Evolutionary conservation across 202 grass and related monocot genomes (phyloP), one percentile per base, ranked within the genome.

Genomic region (Elaeis oleifera): DNA sequence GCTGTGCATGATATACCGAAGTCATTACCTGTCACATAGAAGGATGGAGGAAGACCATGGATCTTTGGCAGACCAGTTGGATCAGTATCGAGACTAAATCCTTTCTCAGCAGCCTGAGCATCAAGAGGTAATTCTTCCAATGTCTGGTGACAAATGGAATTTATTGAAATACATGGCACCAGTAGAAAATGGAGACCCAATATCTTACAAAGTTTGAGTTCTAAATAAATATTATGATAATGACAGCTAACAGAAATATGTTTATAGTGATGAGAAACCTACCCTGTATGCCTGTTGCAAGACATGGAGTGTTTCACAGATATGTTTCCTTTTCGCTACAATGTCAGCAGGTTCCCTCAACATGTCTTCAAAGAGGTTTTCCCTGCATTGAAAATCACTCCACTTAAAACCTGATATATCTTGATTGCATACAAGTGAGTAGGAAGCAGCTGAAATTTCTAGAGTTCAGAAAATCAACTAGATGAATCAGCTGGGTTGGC

Each of bases 341-440:
- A 97, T 79, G 58, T 97, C 88, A 51, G 89, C 82, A 77, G 92
- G 90, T 84, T 97, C 92, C 75, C 72, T 85, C 69, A 89, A 72
- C 77, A 97, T 79, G 64, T 97, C 92, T 81, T 97, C 83, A 32
- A 97, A 74, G 49, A 89, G 65, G 66, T 84, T 85, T 49, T 88
- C 90, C 71, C 90, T 95, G 53, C 4, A 59, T 65, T 4, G 56
- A 27, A 60, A 32, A 19, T 44, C 54, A 27, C 22, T 5, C 51
- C 49, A 18, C 61, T 50, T 51, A 21, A 50, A 18, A 59, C 1
- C 28, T 27, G 3, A 56, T 15, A 16, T 17, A 50, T 20, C 54
- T 50, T 36, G 16, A 51, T 21, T 27, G 23, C 52, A 53, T 23
- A 49, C 25, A 2, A 68, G 2, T 6, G 2, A 36, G 8, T 36